Evolutionary conservation across 176 grass and related monocot genomes (phyloP), one percentile per base, ranked within the genome.

Genomic region (Zea mays): DNA sequence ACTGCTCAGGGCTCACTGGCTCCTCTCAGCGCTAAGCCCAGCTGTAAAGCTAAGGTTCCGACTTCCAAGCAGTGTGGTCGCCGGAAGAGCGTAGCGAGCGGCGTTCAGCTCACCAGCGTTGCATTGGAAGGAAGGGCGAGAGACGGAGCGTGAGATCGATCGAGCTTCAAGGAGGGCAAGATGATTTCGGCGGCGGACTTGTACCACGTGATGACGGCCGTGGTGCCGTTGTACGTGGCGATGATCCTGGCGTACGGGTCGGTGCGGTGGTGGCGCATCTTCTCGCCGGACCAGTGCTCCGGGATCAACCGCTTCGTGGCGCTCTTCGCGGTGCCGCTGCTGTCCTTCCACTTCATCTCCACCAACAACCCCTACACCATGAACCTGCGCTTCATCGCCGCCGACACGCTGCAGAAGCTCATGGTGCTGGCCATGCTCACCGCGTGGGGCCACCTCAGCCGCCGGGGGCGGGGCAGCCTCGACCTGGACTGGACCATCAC

Each of bases 311-410:
- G 96, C 39, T 99, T 99, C 78, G 96, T 99, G 0, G 96, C 92
- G 55, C 96, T 99, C 54, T 99, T 99, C 77, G 96, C 96, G 12
- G 96, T 99, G 10, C 96, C 96, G 47, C 88, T 99, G 11, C 96
- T 99, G 8, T 99, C 96, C 14, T 99, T 99, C 87, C 96, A 99
- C 78, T 99, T 99, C 82, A 99, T 99, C 96, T 99, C 96, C 68
- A 81, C 85, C 83, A 99, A 99, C 83, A 65, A 99, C 80, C 90
- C 90, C 36, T 99, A 99, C 90, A 88, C 83, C 9, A 99, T 99
- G 96, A 99, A 99, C 88, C 83, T 99, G 1, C 88, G 86, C 15
- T 99, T 99, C 90, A 99, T 99, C 80, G 96, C 96, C 3, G 96
- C 92, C 27, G 96, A 99, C 79, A 99, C 96, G 59, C 86, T 99